Base-by-base conservation (phyloP, 1,139 yeast species). In the Lodderomyces parapsilosis region DNA sequence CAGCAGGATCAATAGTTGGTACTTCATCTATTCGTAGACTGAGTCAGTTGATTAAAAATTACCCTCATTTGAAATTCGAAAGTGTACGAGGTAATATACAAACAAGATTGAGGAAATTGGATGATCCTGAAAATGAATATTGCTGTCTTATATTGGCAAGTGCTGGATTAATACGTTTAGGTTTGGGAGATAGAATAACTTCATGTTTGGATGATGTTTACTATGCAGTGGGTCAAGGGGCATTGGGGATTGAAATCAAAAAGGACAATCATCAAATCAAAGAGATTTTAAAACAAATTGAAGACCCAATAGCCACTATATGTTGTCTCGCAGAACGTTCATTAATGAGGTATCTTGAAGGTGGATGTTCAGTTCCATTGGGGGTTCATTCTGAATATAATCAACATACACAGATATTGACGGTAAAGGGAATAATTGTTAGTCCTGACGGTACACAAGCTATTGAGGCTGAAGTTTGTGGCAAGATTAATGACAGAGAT, bases 171-270 rank as follows among this genome's bases (percentile, higher is more conserved):
- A 71, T 78, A 32, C 78, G 99, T 51, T 68, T 86, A 38, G 88
- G 83, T 2, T 67, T 90, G 45, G 81, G 78, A 23, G 65, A 80
- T 49, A 76, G 98, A 62, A 90, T 93, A 57, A 79, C 89, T 13
- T 72, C 81, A 34, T 74, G 63, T 52, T 73, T 93, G 49, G 81
- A 84, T 49, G 89, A 85, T 46, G 88, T 93, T 96, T 87, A 83
- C 61, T 88, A 93, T 60, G 96, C 99, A 0, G 97, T 93, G 34
- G 99, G 99, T 14, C 99, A 93, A 69, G 99, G 99, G 50, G 98
- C 98, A 0, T 69, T 93, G 42, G 99, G 98, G 17, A 72, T 93
- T 32, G 99, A 93, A 65, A 87, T 91, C 52, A 78, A 94, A 56
- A 76, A 77, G 45, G 79, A 76, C 44, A 96, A 94, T 60, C 61